phyloP scores from a whole-genome alignment of 306 rosid genomes.

The Quercus berberidifolia region DNA sequence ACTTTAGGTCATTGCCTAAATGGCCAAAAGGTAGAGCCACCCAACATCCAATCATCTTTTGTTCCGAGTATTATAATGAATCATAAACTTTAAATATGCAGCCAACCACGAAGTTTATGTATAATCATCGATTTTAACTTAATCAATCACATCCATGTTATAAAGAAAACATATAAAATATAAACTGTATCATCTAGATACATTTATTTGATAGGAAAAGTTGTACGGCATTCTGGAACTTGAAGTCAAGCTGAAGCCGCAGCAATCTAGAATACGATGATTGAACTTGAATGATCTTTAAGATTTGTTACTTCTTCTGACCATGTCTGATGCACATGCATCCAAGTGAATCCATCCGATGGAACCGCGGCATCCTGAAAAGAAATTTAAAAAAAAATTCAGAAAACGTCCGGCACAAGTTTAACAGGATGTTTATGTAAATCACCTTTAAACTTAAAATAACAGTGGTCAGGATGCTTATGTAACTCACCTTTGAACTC shows the following conservation, averaged over 20 bases:
- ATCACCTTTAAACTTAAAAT: constrained; percentile 36
- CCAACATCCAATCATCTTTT: not conserved
- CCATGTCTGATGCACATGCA: constrained; percentile 67
- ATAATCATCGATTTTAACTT: not conserved
- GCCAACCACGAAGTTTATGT: not conserved
- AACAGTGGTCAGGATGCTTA: constrained; percentile 11
- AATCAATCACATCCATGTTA: not conserved
- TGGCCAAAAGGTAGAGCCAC: too few species aligned
- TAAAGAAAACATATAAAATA: not conserved
- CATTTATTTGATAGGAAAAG: constrained; percentile 33
- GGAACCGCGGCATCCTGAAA: constrained; percentile 40
- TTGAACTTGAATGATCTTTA: constrained; percentile 25
- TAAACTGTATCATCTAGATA: not conserved
- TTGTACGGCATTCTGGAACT: constrained; percentile 7
- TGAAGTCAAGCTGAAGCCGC: constrained; percentile 10
- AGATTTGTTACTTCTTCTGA: constrained; percentile 30
- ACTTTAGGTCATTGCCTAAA: too few species aligned
- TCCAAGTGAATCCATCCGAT: constrained; percentile 42
- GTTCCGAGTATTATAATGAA: not conserved
- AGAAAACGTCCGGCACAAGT: constrained; percentile 2
- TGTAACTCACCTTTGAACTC: constrained; percentile 32
- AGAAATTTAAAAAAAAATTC: not conserved
- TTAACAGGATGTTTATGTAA: not conserved
- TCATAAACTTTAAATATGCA: not conserved
- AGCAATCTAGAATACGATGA: constrained; percentile 33